Conservation (phyloP, 768 basidiomycete species). For the Cubamyces lactineus region DNA sequence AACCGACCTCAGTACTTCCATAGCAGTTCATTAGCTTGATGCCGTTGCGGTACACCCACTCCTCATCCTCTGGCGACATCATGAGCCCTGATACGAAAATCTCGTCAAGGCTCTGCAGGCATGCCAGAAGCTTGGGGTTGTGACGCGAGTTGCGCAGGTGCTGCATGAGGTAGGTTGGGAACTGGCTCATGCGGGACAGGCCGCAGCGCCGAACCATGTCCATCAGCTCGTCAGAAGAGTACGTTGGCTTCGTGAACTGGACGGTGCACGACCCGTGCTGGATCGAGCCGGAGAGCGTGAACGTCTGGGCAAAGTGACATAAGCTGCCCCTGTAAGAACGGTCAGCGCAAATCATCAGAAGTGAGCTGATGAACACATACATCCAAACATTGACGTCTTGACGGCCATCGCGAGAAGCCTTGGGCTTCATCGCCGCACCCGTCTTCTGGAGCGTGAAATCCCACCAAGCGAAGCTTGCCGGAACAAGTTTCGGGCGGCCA, state of each 20-base stretch:
- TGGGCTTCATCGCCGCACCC: constrained; percentile 42
- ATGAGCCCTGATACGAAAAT: constrained; percentile 36
- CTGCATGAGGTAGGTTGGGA: constrained; percentile 34
- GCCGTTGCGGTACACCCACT: constrained; percentile 35
- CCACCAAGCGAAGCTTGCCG: constrained; percentile 72
- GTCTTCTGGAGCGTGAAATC: constrained; percentile 63
- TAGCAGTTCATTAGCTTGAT: constrained; percentile 50
- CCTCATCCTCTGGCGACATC: constrained; percentile 54
- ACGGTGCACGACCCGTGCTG: constrained; percentile 34
- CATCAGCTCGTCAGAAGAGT: constrained; percentile 36
- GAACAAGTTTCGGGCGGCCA: constrained; percentile 79
- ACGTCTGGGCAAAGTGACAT: constrained; percentile 80
- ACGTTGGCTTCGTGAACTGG: constrained; percentile 31
- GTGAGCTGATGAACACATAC: constrained; percentile 45
- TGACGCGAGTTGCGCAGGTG: constrained; percentile 51
- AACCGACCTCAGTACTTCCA: constrained; percentile 35
- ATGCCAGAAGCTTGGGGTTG: constrained; percentile 55
- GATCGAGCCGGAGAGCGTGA: constrained; percentile 46
- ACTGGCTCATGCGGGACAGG: constrained; percentile 36
- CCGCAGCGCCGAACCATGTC: constrained; percentile 60
- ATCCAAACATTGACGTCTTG: constrained; percentile 77
- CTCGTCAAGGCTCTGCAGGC: constrained; percentile 34
- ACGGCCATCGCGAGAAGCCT: constrained; percentile 47
- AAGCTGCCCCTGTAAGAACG: constrained; percentile 68
- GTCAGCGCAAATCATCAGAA: constrained; percentile 20